Base-by-base conservation (phyloP, 1,284 basidiomycete genomes). In the Exobasidium cylindrosporum region DNA sequence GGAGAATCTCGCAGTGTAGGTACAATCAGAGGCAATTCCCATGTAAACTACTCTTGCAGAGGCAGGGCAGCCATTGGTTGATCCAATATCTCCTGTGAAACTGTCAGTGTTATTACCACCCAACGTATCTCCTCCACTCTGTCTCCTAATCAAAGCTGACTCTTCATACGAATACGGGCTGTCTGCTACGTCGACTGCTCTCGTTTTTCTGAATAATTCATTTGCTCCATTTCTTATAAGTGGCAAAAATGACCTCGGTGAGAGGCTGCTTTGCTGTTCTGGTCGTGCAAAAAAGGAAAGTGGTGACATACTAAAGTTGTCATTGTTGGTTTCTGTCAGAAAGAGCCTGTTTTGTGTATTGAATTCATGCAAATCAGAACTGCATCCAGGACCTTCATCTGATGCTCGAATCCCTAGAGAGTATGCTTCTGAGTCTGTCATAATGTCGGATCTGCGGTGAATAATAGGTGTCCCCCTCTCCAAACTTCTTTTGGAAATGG, bases 11-110 rank as follows among this genome's bases (percentile, higher is more conserved):
- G 66, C 58, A 2, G 74, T 75, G 64, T 93, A 94, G 67, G 85
- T 86, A 80, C 91, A 95, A 79, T 96, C 92, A 1, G 91, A 87
- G 0, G 92, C 92, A 47, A 93, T 88, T 24, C 92, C 92, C 84
- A 91, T 87, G 74, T 87, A 90, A 24, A 92, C 87, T 61, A 92
- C 84, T 81, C 86, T 85, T 74, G 88, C 88, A 0, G 84, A 83
- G 50, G 82, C 86, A 1, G 91, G 89, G 78, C 92, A 95, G 10
- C 92, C 91, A 1, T 81, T 77, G 0, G 84, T 86, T 24, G 85
- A 67, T 1, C 76, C 76, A 46, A 78, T 78, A 87, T 54, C 43
- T 40, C 24, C 28, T 54, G 58, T 56, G 52, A 53, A 69, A 29
- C 45, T 49, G 46, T 61, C 49, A 50, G 57, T 60, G 52, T 31